phyloP scores from a whole-genome alignment of 2,329 filamentous ascomycete species.

The Aspergillus pseudoglaucus region DNA sequence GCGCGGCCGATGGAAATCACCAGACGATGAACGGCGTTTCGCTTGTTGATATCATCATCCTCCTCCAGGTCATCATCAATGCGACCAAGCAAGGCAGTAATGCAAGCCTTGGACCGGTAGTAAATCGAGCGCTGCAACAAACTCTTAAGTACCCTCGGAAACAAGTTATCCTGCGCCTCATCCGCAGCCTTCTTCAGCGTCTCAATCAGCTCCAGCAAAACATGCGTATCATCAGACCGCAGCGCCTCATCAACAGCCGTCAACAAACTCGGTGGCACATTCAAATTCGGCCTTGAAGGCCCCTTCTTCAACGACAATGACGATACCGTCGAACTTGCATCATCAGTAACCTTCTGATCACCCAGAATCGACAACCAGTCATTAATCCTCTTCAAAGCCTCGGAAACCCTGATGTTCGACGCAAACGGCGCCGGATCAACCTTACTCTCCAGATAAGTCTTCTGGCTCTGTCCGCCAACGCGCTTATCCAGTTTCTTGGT shows the following conservation, averaged over 20 bases:
- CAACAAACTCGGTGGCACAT: constrained; percentile 55
- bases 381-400: constrained; percentile 66
- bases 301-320: constrained; percentile 67
- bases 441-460: constrained; percentile 80
- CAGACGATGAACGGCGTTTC: constrained; percentile 87
- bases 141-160: constrained; percentile 52
- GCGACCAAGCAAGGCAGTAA: constrained; percentile 62
- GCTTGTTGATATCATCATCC: constrained; percentile 84
- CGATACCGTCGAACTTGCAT: constrained; percentile 64
- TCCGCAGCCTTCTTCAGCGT: constrained; percentile 52
- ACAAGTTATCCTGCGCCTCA: constrained; percentile 56
- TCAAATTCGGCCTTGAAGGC: constrained; percentile 67
- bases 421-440: constrained; percentile 86
- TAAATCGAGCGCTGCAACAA: constrained; percentile 50
- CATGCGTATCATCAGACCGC: constrained; percentile 34
- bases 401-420: constrained; percentile 57
- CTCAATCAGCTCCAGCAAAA: constrained; percentile 46
- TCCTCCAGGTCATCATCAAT: constrained; percentile 67
- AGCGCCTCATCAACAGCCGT: constrained; percentile 36
- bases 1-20: constrained; percentile 86
- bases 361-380: constrained; percentile 81
- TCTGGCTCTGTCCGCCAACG: constrained; percentile 69
- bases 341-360: constrained; percentile 69
- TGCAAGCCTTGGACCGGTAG: constrained; percentile 66
- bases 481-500: constrained; percentile 99